Base-by-base conservation (phyloP, 1,139 yeast species). In the Saccharomyces hybrid region DNA sequence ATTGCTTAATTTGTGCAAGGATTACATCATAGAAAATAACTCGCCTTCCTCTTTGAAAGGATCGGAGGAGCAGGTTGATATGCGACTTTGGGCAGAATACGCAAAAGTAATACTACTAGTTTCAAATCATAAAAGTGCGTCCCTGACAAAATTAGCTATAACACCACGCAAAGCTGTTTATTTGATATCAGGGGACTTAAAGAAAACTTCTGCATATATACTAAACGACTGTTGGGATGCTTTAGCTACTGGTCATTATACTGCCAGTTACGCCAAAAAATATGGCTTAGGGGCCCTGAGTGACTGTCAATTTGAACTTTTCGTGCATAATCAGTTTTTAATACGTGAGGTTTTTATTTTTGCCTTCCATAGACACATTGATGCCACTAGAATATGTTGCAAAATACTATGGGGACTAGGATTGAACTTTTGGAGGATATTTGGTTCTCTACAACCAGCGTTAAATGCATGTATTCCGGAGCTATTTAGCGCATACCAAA, bases 81-180 rank as follows among this genome's bases (percentile, higher is more conserved):
- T 82, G 61, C 75, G 75, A 7, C 64, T 84, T 38, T 85, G 90
- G 91, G 84, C 85, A 46, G 80, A 78, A 59, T 86, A 82, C 64
- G 69, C 88, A 58, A 79, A 79, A 61, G 76, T 82, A 11, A 72
- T 85, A 49, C 75, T 87, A 28, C 78, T 77, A 55, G 65, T 81
- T 49, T 63, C 64, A 2, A 68, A 64, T 47, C 64, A 65, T 46
- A 66, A 62, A 52, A 59, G 62, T 1, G 60, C 69, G 1, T 67
- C 72, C 54, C 78, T 82, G 2, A 76, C 81, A 1, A 72, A 81
- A 21, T 73, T 86, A 55, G 79, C 89, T 2, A 84, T 82, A 50
- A 83, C 87, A 54, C 90, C 95, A 51, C 78, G 85, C 66, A 83
- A 83, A 62, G 91, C 91, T 0, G 82, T 90, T 61, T 75, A 73